Percentiles rank a stretch among this genome's conserved stretches.
phyloP scores from a whole-genome alignment of 2,329 filamentous ascomycete species.

The Tricladium varicosporioides region DNA sequence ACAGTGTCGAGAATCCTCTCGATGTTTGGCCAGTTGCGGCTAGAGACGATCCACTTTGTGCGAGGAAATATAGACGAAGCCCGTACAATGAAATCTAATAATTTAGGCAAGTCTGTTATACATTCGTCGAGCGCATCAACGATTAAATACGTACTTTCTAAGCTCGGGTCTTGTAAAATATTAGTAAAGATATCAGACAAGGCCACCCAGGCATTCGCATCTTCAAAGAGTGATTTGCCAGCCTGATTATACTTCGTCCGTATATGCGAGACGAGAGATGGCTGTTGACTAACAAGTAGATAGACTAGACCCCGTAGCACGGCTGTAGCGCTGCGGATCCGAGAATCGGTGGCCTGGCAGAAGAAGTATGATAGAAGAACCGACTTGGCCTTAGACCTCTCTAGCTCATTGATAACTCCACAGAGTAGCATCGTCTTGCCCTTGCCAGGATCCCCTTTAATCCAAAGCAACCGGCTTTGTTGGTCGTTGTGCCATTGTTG shows the following conservation, averaged over 20 bases:
- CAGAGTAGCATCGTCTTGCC: slow-evolving; percentile 4
- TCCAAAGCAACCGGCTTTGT: slow-evolving; percentile 17
- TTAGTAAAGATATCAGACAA: background rate
- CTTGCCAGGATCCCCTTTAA: slow-evolving; percentile 32
- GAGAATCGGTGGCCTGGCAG: too few species aligned
- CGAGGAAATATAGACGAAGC: background rate
- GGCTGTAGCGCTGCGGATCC: slow-evolving; percentile 38
- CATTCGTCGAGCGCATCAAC: background rate
- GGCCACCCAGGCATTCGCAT: background rate
- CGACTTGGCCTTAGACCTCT: background rate
- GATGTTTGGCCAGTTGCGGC: slow-evolving; percentile 3
- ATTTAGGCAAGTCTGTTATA: background rate
- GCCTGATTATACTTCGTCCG: slow-evolving; percentile 29
- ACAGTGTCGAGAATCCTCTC: background rate
- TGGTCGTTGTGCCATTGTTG: background rate
- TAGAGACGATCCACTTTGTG: background rate
- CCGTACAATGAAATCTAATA: background rate
- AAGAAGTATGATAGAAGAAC: too few species aligned
- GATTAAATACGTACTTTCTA: background rate
- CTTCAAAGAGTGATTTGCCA: background rate
- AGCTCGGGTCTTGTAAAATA: background rate
- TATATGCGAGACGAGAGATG: slow-evolving; percentile 35
- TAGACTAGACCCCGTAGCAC: slow-evolving; percentile 44
- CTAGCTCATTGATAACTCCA: slow-evolving; percentile 14
- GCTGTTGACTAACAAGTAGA: slow-evolving; percentile 36